Conservation (phyloP, 805 yeast species). For the Nakazawaea laoshanensis region DNA sequence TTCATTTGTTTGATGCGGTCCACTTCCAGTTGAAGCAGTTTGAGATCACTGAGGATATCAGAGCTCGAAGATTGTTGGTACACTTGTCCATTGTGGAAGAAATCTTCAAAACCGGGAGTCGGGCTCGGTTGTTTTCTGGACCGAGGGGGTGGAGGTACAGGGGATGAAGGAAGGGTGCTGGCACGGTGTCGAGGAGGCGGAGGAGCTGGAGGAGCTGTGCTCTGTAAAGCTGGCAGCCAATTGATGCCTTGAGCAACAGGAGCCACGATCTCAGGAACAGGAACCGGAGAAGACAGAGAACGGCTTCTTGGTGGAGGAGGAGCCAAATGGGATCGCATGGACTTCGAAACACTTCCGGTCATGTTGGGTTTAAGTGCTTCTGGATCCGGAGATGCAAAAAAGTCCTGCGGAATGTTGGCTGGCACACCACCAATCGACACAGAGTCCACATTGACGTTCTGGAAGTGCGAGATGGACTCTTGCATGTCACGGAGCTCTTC, state of each 20-base stretch:
- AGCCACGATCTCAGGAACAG: neutral
- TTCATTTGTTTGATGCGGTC: constrained; percentile 43
- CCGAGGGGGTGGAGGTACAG: constrained; percentile 13
- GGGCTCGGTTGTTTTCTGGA: constrained; percentile 14
- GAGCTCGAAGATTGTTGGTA: neutral
- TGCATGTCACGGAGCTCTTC: constrained; percentile 69
- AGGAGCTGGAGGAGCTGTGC: constrained; percentile 2
- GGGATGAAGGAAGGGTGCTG: constrained; percentile 8
- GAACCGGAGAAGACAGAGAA: constrained; percentile 6
- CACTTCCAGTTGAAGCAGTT: constrained; percentile 63
- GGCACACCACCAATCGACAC: constrained; percentile 69
- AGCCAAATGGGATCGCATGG: constrained; percentile 22
- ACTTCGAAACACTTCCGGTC: constrained; percentile 50
- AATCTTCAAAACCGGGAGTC: constrained; percentile 9
- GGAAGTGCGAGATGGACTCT: constrained; percentile 66
- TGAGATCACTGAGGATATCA: constrained; percentile 55
- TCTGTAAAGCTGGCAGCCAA: constrained; percentile 2
- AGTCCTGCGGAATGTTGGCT: constrained; percentile 34
- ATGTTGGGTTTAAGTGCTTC: constrained; percentile 37
- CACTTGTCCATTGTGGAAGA: constrained; percentile 10
- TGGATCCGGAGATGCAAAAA: constrained; percentile 20
- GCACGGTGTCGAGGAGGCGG: too few relatives aligned
- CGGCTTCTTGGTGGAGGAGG: constrained; percentile 8
- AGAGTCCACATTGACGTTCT: constrained; percentile 71
- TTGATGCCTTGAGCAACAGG: constrained; percentile 1